These are phyloP conservation scores for Suhomyces choctaworum DNA, from an alignment of 1,139 yeast species.

Conservation along the genomic window DNA sequence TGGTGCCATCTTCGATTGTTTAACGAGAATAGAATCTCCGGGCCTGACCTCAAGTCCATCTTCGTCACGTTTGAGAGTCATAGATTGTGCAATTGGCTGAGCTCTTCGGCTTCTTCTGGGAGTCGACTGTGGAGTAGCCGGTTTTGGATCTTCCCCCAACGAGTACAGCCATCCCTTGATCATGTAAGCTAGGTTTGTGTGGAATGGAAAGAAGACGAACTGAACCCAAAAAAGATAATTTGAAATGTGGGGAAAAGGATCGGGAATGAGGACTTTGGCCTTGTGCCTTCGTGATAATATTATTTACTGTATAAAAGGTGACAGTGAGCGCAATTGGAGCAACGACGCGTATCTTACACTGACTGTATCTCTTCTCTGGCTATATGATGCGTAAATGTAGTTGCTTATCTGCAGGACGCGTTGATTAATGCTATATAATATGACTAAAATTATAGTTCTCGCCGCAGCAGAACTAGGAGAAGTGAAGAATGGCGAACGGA, in stretches of 20 bases:
- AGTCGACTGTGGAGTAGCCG: conserved; percentile 10
- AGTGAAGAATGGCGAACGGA: conserved; percentile 1
- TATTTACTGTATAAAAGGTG: background rate
- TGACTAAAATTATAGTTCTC: conserved; percentile 1
- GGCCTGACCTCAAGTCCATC: conserved; percentile 40
- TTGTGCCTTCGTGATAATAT: background rate
- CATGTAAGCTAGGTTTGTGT: conserved; percentile 8
- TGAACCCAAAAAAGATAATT: no score
- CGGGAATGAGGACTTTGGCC: no score
- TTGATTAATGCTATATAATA: conserved; percentile 1
- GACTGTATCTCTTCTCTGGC: no score
- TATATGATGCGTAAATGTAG: no score
- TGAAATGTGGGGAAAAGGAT: background rate
- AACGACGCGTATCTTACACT: no score
- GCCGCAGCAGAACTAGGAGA: conserved; percentile 1
- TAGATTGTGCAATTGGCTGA: conserved; percentile 9
- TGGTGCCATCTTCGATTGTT: conserved; percentile 14
- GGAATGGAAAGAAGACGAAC: background rate
- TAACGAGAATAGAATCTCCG: conserved; percentile 43
- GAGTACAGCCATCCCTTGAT: conserved; percentile 36
- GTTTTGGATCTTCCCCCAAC: conserved; percentile 17
- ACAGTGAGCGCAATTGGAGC: no score
- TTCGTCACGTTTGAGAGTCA: conserved; percentile 26
- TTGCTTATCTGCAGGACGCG: conserved; percentile 4
- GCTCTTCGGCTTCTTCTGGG: conserved; percentile 20